Base-by-base conservation (phyloP, 305 asterid genomes). In the Petunia hybrid region DNA sequence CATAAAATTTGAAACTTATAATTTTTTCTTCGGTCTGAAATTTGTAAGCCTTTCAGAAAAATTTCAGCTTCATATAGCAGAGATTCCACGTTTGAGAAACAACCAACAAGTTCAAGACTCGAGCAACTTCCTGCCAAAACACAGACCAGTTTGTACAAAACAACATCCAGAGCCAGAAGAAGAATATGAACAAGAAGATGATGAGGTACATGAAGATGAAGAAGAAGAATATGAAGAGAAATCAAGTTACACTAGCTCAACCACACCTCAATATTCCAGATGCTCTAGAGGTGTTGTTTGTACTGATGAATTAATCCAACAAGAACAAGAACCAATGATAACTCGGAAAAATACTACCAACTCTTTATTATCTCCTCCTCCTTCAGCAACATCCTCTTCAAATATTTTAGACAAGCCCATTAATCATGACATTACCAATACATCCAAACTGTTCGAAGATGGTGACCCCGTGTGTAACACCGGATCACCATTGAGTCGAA, bases 381-480 rank as follows among this genome's bases (percentile, higher is more conserved):
- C 97, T 6, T 92, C 95, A 8, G 76, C 97, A 73, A 82, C 91
- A 0, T 92, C 97, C 0, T 93, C 97, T 38, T 81, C 89, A 1
- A 22, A 22, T 22, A 69, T 77, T 59, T 91, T 97, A 1, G 95
- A 91, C 60, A 91, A 89, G 81, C 77, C 43, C 5, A 81, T 82
- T 0, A 76, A 80, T n/a, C 77, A 82, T 5, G 84, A 59, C 36
- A 51, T 42, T 55, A 79, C 46, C 66, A 78, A 45, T 76, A 57
- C 78, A 14, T 84, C 90, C 2, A 87, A 83, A 83, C 79, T 89
- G 13, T 87, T 81, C 55, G 97, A 91, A 81, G 97, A 88, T 16
- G 93, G 90, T 1, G 97, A 87, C 35, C 82, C 88, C 0, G 85
- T 81, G 1, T 81, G 56, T 8, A 85, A 48, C 3, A 84, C 67